Base-by-base conservation (phyloP, 2,329 filamentous ascomycete species). In the Nigrospora sphaerica region DNA sequence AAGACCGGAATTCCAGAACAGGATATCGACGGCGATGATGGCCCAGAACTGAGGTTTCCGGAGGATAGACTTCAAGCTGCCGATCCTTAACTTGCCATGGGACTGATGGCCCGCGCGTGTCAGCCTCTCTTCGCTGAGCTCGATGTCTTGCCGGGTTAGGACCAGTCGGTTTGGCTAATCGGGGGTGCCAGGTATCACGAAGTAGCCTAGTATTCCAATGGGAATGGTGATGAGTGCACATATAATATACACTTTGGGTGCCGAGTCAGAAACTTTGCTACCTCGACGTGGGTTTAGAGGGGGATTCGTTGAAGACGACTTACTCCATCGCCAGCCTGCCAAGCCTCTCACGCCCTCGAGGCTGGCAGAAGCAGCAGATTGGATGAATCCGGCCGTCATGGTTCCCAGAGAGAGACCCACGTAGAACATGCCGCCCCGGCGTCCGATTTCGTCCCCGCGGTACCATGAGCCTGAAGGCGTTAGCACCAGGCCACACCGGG, bases 1-100 rank as follows among this genome's bases (percentile, higher is more conserved):
- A 32, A 61, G 71, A 13, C 68, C 59, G 5, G 68, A 66, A 46
- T 80, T 79, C 74, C 74, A 81, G 59, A 81, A 81, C 19, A 81
- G 64, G 6, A 77, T 65, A 40, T 78, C 72, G 31, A 77, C 64
- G 1, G 73, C 49, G 0, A 78, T 61, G 12, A 81, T 58, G 1
- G 68, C 60, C 66, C 73, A 81, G 43, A 80, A 71, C n/a, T 71
- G 71, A 9, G 41, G 69, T 34, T 67, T 71, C 4, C 52, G 55
- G 2, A 67, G 48, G 12, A 78, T 61, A 3, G 43, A 40, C 32
- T 46, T 49, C 32, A 53, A 13, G 18, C 19, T 42, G 3, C 32
- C 75, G 45, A 65, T 4, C 7, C 14, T 34, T 23, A 49, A 32
- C 12, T 45, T 42, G 5, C 43, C 47, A 23, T 39, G 47, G 17